phyloP scores from a whole-genome alignment of 495 filamentous ascomycete species.

The Annulohypoxylon bovei region DNA sequence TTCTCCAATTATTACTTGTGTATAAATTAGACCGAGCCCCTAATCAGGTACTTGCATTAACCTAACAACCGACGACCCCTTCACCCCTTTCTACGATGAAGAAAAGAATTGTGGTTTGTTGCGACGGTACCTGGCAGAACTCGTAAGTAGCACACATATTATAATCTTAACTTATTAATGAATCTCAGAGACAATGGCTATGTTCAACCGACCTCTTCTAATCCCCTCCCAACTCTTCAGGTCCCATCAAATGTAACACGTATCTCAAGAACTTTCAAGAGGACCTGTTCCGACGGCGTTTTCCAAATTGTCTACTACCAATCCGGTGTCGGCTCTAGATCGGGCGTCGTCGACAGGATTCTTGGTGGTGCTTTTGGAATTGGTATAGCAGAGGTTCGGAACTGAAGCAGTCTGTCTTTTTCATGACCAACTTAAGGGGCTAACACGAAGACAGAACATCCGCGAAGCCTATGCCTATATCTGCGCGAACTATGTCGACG shows the following conservation, averaged over 20 bases:
- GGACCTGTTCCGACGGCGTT: constrained; percentile 49
- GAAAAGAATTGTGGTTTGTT: constrained; percentile 57
- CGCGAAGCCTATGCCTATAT: constrained; percentile 74
- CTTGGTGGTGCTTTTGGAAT: constrained; percentile 62
- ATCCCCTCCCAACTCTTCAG: constrained; percentile 46
- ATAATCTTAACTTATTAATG: constrained; percentile 1
- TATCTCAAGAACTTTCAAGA: constrained; percentile 54
- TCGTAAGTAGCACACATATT: constrained; percentile 34
- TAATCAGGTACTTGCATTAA: not conserved
- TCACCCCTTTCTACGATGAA: constrained; percentile 31
- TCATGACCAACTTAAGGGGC: constrained; percentile 11
- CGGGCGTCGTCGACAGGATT: constrained; percentile 54
- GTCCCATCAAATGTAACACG: constrained; percentile 63
- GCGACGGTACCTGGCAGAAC: constrained; percentile 62
- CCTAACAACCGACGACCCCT: not conserved
- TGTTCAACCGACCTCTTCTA: constrained; percentile 43
- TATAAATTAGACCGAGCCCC: not conserved
- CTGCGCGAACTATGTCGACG: constrained; percentile 70
- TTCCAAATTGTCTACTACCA: constrained; percentile 62
- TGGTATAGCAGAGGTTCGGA: constrained; percentile 57
- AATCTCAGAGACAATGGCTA: constrained; percentile 49
- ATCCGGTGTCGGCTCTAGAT: constrained; percentile 60
- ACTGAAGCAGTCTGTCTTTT: not conserved
- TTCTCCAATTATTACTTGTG: not conserved
- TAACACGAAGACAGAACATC: constrained; percentile 59